Conservation (phyloP, 2,329 filamentous ascomycete genomes). For the Aciculosporium take region DNA sequence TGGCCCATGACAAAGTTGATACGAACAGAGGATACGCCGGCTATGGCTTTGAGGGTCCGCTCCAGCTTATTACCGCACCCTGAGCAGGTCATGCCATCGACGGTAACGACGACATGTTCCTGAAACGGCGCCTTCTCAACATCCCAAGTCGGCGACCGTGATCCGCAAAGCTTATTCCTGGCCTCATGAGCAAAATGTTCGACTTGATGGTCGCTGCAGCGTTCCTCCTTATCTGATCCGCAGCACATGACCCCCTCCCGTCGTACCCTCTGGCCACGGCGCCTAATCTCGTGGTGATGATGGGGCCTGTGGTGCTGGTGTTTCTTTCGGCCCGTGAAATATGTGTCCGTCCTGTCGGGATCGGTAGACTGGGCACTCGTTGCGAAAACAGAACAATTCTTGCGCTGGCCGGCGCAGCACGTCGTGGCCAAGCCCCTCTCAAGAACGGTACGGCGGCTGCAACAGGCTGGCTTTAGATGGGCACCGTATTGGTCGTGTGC, state of each 20-base stretch:
- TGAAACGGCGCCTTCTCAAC: conserved; percentile 13
- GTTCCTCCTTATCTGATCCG: conserved; percentile 5
- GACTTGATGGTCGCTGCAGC: conserved; percentile 6
- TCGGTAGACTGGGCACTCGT: not conserved
- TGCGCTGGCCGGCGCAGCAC: conserved; percentile 14
- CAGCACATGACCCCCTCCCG: conserved; percentile 4
- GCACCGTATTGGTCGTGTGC: conserved; percentile 21
- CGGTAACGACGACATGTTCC: conserved; percentile 15
- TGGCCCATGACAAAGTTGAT: conserved; percentile 26
- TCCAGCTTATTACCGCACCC: conserved; percentile 22
- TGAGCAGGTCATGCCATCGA: conserved; percentile 24
- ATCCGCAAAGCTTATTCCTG: not conserved
- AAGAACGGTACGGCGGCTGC: conserved; percentile 22
- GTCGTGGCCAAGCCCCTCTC: conserved; percentile 14
- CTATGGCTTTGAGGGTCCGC: conserved; percentile 13
- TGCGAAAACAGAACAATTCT: not conserved
- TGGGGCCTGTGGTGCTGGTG: conserved; percentile 6
- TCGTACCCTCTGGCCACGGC: conserved; percentile 9
- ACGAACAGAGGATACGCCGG: conserved; percentile 17
- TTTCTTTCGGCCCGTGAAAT: conserved; percentile 4
- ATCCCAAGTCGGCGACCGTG: conserved; percentile 7
- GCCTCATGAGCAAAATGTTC: conserved; percentile 2
- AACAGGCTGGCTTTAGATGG: conserved; percentile 23
- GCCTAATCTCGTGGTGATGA: conserved; percentile 12
- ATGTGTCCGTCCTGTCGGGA: not conserved